Conservation (phyloP, 306 rosid genomes). For the Cicer pinnatifidum region DNA sequence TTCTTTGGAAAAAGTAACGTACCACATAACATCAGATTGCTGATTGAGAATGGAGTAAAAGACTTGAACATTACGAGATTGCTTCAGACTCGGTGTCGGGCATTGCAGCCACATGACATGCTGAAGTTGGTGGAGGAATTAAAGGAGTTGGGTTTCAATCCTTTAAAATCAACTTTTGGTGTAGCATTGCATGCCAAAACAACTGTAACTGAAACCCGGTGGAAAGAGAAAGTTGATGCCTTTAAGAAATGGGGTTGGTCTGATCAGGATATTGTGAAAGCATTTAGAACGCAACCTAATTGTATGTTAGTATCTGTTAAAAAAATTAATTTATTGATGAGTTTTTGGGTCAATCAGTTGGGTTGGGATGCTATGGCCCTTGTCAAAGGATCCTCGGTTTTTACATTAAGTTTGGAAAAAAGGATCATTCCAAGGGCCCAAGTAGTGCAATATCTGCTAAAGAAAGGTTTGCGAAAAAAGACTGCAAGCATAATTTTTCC, state of each 20-base stretch:
- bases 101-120: neutral
- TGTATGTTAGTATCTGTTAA: constrained; percentile 48
- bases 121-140: constrained; percentile 43
- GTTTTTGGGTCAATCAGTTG: constrained; percentile 49
- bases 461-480: constrained; percentile 48
- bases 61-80: neutral
- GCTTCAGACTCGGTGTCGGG: neutral
- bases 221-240: constrained; percentile 49
- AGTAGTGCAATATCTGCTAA: constrained; percentile 41
- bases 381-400: neutral
- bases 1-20: neutral
- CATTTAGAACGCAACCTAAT: constrained; percentile 48
- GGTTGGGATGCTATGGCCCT: constrained; percentile 30
- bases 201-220: constrained; percentile 29
- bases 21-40: neutral
- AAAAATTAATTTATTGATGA: constrained; percentile 52
- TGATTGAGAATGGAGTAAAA: constrained; percentile 27
- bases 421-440: constrained; percentile 57
- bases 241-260: constrained; percentile 63
- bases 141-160: constrained; percentile 53
- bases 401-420: constrained; percentile 52
- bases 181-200: constrained; percentile 34
- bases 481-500: neutral
- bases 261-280: constrained; percentile 42
- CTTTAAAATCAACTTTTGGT: constrained; percentile 32